Conservation (phyloP, 176 grass and related monocot species). For the Metroxylon sagu region DNA sequence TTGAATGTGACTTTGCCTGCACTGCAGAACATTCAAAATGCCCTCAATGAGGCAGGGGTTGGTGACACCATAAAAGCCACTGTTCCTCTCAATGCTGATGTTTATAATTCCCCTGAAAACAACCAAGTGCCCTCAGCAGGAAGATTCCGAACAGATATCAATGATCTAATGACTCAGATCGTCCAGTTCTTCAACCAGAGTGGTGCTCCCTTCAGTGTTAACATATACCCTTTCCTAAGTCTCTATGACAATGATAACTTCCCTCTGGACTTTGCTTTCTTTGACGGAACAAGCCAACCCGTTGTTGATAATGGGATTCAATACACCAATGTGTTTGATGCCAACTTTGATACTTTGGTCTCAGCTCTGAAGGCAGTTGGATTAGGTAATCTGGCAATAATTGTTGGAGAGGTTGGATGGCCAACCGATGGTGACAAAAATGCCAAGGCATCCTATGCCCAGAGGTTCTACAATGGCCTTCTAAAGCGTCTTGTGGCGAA, state of each 20-base stretch:
- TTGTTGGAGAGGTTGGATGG: slow-evolving; percentile 25
- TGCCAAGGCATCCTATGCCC: slow-evolving; percentile 14
- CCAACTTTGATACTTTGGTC: slow-evolving; percentile 25
- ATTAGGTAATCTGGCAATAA: slow-evolving; percentile 5
- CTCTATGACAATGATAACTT: slow-evolving; percentile 16
- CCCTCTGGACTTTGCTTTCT: slow-evolving; percentile 21
- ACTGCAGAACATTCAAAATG: slow-evolving; percentile 26
- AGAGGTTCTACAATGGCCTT: slow-evolving; percentile 21
- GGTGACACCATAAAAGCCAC: slow-evolving; percentile 28
- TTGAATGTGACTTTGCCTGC: slow-evolving; percentile 24
- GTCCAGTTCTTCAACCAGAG: slow-evolving; percentile 17
- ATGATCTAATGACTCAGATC: slow-evolving; percentile 18
- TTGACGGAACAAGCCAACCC: slow-evolving; percentile 16
- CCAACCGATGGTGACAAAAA: slow-evolving; percentile 16
- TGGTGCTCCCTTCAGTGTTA: slow-evolving; percentile 20
- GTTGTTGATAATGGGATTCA: slow-evolving; percentile 15
- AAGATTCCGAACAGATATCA: slow-evolving; percentile 12
- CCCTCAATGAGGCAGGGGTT: slow-evolving; percentile 22
- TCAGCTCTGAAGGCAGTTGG: slow-evolving; percentile 18
- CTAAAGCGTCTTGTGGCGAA: slow-evolving; percentile 17
- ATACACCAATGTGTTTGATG: slow-evolving; percentile 23
- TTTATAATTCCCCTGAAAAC: slow-evolving; percentile 21
- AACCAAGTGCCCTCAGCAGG: slow-evolving; percentile 16
- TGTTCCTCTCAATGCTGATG: slow-evolving; percentile 31
- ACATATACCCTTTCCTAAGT: slow-evolving; percentile 30